A percentile compares a stretch with the other conserved stretches of the same genome.
phyloP scores from a whole-genome alignment of 805 yeast genomes.

The Limtongozyma cylindracea region DNA sequence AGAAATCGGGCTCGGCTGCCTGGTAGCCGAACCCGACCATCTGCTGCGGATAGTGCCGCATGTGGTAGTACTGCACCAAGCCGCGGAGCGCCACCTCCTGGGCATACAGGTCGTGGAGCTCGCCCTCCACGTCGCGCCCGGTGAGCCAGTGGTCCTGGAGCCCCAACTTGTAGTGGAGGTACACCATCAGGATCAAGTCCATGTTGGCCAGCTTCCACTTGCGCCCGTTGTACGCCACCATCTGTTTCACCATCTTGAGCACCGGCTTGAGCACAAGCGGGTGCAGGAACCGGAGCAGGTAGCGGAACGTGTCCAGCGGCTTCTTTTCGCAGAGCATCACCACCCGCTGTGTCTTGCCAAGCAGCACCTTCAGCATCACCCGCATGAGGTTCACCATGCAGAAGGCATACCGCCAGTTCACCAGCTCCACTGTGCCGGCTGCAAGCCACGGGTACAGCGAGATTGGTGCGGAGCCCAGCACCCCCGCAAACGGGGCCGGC shows the following conservation, averaged over 20 bases:
- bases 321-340: slow-evolving; percentile 33
- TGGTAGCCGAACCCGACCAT: slow-evolving; percentile 38
- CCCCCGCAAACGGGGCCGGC: slow-evolving; percentile 1
- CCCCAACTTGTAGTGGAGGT: slow-evolving; percentile 44
- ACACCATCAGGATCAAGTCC: slow-evolving; percentile 80
- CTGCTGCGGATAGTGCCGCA: slow-evolving; percentile 22
- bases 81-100: slow-evolving; percentile 73
- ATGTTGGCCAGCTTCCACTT: slow-evolving; percentile 86
- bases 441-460: slow-evolving; percentile 7
- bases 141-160: slow-evolving; percentile 73
- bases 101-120: slow-evolving; percentile 55
- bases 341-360: slow-evolving; percentile 48
- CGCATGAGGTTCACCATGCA: slow-evolving; percentile 22
- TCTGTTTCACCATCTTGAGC: slow-evolving; percentile 45
- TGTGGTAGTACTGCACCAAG: slow-evolving; percentile 51
- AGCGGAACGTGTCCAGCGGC: slow-evolving; percentile 36
- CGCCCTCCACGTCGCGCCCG: slow-evolving; percentile 56
- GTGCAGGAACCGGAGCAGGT: slow-evolving; percentile 35
- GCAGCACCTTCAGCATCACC: slow-evolving; percentile 28
- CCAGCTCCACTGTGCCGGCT: slow-evolving; percentile 5
- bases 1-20: no score
- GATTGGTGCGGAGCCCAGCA: slow-evolving; percentile 8
- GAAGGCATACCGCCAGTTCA: slow-evolving; percentile 7
- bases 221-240: slow-evolving; percentile 77
- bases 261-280: slow-evolving; percentile 38